Evolutionary conservation across 164 flowering plant genomes (phyloP).

Genomic region (Berberis vulgaris): DNA sequence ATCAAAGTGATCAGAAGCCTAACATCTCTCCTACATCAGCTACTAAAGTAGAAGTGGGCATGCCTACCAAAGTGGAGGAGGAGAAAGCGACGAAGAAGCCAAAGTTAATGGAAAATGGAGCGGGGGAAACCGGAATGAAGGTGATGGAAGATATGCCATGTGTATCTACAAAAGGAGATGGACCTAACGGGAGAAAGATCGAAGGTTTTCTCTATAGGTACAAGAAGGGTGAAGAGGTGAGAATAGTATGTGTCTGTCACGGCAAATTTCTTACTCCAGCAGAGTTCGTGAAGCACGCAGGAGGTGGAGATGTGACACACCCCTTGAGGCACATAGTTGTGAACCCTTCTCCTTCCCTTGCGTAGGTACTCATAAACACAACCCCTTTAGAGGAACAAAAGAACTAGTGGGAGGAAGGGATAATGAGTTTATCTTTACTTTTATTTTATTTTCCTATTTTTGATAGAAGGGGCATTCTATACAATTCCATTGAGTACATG

Average conservation of each 20-base stretch:
- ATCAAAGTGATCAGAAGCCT: constrained; percentile 19
- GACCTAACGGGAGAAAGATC: constrained; percentile 55
- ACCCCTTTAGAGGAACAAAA: neutral
- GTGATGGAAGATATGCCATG: constrained; percentile 44
- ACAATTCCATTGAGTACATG: neutral
- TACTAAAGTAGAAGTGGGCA: constrained; percentile 9
- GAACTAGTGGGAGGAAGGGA: neutral
- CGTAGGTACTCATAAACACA: neutral
- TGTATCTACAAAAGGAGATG: constrained; percentile 61
- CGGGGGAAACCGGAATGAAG: constrained; percentile 2
- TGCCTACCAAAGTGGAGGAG: constrained; percentile 4
- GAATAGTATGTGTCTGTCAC: constrained; percentile 85
- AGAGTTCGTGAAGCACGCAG: constrained; percentile 85
- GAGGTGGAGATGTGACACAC: constrained; percentile 67
- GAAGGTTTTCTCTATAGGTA: constrained; percentile 78
- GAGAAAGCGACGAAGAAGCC: constrained; percentile 9
- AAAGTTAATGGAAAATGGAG: neutral
- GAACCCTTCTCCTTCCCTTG: constrained; percentile 24
- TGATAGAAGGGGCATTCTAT: neutral
- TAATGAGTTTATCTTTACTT: neutral
- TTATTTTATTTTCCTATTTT: neutral
- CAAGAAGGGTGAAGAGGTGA: constrained; percentile 66
- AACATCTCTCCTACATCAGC: neutral
- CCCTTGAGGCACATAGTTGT: constrained; percentile 84
- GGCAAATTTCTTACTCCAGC: constrained; percentile 79